These are phyloP conservation scores for Parafenestella ontariensis DNA, from an alignment of 2,329 filamentous ascomycete genomes.

Conservation along the genomic window DNA sequence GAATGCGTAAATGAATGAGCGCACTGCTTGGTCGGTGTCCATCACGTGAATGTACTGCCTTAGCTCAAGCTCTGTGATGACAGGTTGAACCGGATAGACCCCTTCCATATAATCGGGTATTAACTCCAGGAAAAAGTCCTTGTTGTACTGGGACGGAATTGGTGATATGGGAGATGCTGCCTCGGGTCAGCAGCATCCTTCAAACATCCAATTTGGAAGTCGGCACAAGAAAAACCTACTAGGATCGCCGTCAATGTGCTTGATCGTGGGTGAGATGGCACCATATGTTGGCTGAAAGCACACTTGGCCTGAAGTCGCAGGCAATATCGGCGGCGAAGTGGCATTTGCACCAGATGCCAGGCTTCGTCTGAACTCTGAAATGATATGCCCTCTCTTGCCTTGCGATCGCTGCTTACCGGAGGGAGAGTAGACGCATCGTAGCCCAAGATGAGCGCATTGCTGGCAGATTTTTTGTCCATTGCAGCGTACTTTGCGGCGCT, in stretches of 20 bases:
- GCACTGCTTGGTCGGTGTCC: slow-evolving; percentile 48
- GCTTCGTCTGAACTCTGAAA: slow-evolving; percentile 51
- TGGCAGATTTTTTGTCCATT: slow-evolving; percentile 55
- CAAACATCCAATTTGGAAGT: not conserved
- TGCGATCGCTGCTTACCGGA: slow-evolving; percentile 48
- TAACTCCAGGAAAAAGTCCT: slow-evolving; percentile 52
- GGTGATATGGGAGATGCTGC: slow-evolving; percentile 26
- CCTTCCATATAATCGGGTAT: slow-evolving; percentile 54
- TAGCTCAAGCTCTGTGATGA: slow-evolving; percentile 54
- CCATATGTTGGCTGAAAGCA: slow-evolving; percentile 18
- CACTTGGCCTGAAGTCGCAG: slow-evolving; percentile 23
- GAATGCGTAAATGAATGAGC: slow-evolving; percentile 55
- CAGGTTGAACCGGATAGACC: slow-evolving; percentile 58
- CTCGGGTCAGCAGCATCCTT: slow-evolving; percentile 13
- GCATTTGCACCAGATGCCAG: slow-evolving; percentile 29
- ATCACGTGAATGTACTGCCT: slow-evolving; percentile 45
- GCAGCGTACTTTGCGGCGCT: slow-evolving; percentile 56
- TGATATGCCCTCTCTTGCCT: slow-evolving; percentile 50
- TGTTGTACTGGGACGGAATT: slow-evolving; percentile 25
- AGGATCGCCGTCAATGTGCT: slow-evolving; percentile 22
- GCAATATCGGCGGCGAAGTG: slow-evolving; percentile 34
- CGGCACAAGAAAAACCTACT: slow-evolving; percentile 23
- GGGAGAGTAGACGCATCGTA: slow-evolving; percentile 55
- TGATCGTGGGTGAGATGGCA: slow-evolving; percentile 18
- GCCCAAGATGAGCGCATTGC: slow-evolving; percentile 49